A percentile compares a stretch with the other conserved stretches of the same genome.
Evolutionary conservation across 768 basidiomycete genomes (phyloP).

Genomic region (Podaxis sp.): DNA sequence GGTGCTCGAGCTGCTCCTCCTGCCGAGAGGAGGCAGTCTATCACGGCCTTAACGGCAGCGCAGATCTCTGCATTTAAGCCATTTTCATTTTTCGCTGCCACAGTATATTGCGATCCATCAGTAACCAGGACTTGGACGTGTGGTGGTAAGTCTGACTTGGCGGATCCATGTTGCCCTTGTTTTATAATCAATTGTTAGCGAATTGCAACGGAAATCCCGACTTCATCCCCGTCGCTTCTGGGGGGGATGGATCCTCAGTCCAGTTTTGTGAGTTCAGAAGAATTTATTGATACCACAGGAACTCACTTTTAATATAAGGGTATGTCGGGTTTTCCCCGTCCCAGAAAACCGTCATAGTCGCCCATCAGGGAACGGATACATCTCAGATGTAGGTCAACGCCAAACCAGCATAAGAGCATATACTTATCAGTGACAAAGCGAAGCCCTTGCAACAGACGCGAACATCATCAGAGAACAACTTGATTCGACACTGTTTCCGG

Average conservation of each 20-base stretch:
- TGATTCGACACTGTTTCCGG: slow-evolving; percentile 43
- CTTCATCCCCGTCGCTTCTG: slow-evolving; percentile 44
- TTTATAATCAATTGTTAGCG: slow-evolving; percentile 21
- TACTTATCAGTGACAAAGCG: slow-evolving; percentile 22
- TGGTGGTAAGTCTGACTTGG: slow-evolving; percentile 29
- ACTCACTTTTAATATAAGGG: not conserved
- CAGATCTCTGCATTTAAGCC: slow-evolving; percentile 43
- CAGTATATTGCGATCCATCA: slow-evolving; percentile 46
- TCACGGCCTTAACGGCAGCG: slow-evolving; percentile 35
- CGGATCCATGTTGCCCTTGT: not conserved
- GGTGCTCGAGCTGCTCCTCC: slow-evolving; percentile 25
- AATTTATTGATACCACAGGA: slow-evolving; percentile 27
- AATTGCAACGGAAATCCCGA: slow-evolving; percentile 40
- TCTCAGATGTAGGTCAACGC: slow-evolving; percentile 14
- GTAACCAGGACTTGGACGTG: slow-evolving; percentile 51
- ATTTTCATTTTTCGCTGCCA: slow-evolving; percentile 47
- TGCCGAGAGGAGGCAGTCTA: slow-evolving; percentile 23
- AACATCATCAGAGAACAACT: slow-evolving; percentile 32
- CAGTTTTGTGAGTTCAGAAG: slow-evolving; percentile 42
- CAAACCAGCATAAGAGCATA: too few species aligned
- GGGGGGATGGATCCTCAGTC: slow-evolving; percentile 35
- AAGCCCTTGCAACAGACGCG: slow-evolving; percentile 39
- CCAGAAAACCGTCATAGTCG: slow-evolving; percentile 25
- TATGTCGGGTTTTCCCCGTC: not conserved
- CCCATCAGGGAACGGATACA: slow-evolving; percentile 25